Evolutionary conservation across 352 stramenopile genomes (phyloP), one percentile per base, ranked within the genome.

Genomic region (Phytopythium chamaehyphon): DNA sequence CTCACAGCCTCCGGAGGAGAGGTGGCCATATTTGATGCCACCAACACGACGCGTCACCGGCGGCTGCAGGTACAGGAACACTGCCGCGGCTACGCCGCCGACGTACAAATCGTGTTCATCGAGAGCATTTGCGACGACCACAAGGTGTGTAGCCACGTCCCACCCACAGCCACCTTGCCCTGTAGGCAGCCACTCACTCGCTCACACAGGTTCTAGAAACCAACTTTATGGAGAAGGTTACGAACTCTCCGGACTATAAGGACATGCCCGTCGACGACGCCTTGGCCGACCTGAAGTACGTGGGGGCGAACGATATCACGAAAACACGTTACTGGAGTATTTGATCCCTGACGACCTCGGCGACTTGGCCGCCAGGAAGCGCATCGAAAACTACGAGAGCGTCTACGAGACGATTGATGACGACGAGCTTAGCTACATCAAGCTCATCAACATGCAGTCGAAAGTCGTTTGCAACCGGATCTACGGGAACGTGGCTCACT

Each of bases 61-160:
- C 59, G 69, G 4, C 40, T 42, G 3, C 51, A 58, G 36, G 58
- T 76, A 19, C 51, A 69, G 21, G 55, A 61, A 2, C 50, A 54
- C 35, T 69, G 60, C 37, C 43, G 43, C 28, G 38, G 52, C 9
- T 59, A 64, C 47, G 64, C 57, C 1, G 22, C 48, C 6, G 66
- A 67, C 18, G 53, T 68, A 47, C 73, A 77, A 22, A 61, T 89
- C 11, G 73, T 96, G 26, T 90, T 95, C 56, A 56, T 97, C 9
- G 88, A 97, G 59, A 85, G 66, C 36, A 84, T 97, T 44, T 94
- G 83, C 61, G 69, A 93, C 38, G 76, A 93, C 49, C 54, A 64
- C 7, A 42, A 51, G 52, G 57, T 64, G 19, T 14, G 22, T 47
- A 10, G 18, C n/a, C n/a, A n/a, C n/a, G n/a, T n/a, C 28, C 28